These are phyloP conservation scores for Boletus sp. DNA, from an alignment of 768 basidiomycete genomes.

Conservation along the genomic window DNA sequence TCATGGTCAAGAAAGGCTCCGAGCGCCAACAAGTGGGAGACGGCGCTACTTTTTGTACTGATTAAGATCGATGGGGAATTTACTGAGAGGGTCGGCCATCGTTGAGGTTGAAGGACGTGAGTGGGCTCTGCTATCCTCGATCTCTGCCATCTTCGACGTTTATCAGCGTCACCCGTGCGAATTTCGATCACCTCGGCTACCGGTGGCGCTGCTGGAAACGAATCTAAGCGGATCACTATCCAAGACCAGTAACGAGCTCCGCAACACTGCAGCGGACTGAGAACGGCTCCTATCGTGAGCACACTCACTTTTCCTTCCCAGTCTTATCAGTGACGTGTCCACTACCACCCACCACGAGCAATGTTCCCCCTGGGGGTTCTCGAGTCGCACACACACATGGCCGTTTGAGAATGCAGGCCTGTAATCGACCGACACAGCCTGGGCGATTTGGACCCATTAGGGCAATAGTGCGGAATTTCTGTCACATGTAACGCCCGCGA, in stretches of 20 bases:
- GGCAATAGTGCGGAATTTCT: neutral
- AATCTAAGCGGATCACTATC: neutral
- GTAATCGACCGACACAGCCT: neutral
- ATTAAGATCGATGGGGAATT: slow-evolving; percentile 77
- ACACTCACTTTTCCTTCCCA: slow-evolving; percentile 7
- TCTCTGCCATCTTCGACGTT: slow-evolving; percentile 10
- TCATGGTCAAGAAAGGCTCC: slow-evolving; percentile 2
- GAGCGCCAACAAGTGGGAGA: neutral
- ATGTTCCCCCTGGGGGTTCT: neutral
- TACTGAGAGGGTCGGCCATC: slow-evolving; percentile 40
- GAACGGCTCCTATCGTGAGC: slow-evolving; percentile 4
- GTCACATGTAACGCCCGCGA: neutral
- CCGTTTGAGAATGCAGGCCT: neutral
- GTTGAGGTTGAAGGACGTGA: slow-evolving; percentile 4
- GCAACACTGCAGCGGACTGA: slow-evolving; percentile 10
- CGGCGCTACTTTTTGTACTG: slow-evolving; percentile 64
- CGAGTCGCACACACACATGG: neutral
- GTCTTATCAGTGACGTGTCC: neutral
- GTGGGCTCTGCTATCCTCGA: neutral
- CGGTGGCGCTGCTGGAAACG: neutral
- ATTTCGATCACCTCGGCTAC: slow-evolving; percentile 6
- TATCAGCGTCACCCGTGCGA: slow-evolving; percentile 28
- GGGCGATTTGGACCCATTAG: neutral
- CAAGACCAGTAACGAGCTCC: slow-evolving; percentile 3
- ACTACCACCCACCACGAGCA: neutral